phyloP scores from a whole-genome alignment of 371 early-diverging fungal genomes.

The Chytridium lagenaria region DNA sequence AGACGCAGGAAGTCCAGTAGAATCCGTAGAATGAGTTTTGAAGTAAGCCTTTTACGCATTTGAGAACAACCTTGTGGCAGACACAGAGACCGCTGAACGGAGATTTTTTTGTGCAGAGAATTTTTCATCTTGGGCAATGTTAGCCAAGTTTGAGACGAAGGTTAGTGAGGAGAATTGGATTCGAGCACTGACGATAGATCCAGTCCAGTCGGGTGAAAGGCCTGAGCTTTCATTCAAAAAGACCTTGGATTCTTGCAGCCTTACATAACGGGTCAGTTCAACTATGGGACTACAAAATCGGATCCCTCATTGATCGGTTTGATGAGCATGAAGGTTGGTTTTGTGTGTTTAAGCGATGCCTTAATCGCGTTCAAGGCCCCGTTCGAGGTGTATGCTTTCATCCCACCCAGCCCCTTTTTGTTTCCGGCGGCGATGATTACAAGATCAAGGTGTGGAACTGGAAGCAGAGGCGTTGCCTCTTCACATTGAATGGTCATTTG shows the following conservation, averaged over 20 bases:
- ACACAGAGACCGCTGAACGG: too few relatives aligned
- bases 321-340: conserved; percentile 96
- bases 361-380: conserved; percentile 73
- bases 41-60: too few relatives aligned
- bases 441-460: conserved; percentile 99
- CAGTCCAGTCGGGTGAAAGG: conserved; percentile 96
- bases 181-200: too few relatives aligned
- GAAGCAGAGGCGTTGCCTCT: conserved; percentile 93
- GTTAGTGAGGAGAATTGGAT: too few relatives aligned
- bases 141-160: conserved; percentile 93
- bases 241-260: conserved; percentile 97
- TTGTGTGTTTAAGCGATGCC: neutral
- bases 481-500: conserved; percentile 96
- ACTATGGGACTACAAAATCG: conserved; percentile 99
- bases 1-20: too few relatives aligned
- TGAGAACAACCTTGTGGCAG: too few relatives aligned
- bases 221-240: conserved; percentile 96
- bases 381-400: conserved; percentile 98
- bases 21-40: too few relatives aligned
- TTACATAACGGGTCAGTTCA: conserved; percentile 98
- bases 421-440: conserved; percentile 99
- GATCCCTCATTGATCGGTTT: conserved; percentile 94
- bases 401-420: conserved; percentile 97
- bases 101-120: too few relatives aligned
- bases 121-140: too few relatives aligned